Percentiles rank a stretch among this genome's conserved stretches.
Conservation (phyloP, 345 rosid genomes). For the Eucalyptus curtisii region DNA sequence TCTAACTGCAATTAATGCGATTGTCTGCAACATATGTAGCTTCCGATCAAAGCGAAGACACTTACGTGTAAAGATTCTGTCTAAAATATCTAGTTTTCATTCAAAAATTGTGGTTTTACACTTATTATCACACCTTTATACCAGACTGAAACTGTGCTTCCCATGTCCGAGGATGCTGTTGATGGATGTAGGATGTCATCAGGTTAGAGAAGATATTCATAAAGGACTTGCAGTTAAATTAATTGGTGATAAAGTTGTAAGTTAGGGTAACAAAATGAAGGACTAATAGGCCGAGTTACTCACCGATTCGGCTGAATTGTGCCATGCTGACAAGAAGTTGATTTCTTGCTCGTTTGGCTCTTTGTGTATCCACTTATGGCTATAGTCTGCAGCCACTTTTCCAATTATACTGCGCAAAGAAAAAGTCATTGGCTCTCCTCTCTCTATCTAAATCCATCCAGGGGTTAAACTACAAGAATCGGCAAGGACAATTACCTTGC, state of each 20-base stretch:
- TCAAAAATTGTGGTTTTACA: not conserved
- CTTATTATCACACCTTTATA: conserved; percentile 43
- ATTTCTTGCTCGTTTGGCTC: conserved; percentile 90
- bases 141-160: conserved; percentile 98
- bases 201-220: not conserved
- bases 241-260: not conserved
- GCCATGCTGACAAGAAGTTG: conserved; percentile 94
- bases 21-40: conserved; percentile 39
- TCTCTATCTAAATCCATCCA: not conserved
- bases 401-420: conserved; percentile 64
- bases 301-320: conserved; percentile 91
- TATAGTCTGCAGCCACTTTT: conserved; percentile 89
- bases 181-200: not conserved
- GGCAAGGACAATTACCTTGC: not conserved
- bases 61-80: not conserved
- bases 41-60: not conserved
- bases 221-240: not conserved
- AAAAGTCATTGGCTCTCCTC: not conserved
- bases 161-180: conserved; percentile 95
- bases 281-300: not conserved
- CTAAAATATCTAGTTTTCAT: not conserved
- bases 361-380: conserved; percentile 94
- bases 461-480: not conserved
- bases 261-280: not conserved
- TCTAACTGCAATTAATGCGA: conserved; percentile 87